These are phyloP conservation scores for Mortierella antarctica DNA, from an alignment of 192 early-diverging fungal genomes.

Conservation along the genomic window DNA sequence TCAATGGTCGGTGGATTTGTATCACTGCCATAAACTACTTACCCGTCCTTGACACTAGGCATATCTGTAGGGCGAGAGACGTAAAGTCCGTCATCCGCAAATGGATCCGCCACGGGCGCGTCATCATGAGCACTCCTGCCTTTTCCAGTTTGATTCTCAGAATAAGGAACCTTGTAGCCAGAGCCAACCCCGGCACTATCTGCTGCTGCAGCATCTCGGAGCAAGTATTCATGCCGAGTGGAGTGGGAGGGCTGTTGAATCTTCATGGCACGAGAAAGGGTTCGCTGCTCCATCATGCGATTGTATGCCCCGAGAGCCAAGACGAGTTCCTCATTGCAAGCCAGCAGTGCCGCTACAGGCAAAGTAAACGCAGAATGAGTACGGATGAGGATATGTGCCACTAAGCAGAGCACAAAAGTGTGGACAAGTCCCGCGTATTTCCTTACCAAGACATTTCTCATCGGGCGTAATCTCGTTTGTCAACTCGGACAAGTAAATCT, in stretches of 20 bases:
- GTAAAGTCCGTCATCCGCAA: conserved; percentile 3
- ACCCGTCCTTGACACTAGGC: conserved; percentile 18
- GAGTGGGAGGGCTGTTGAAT: not conserved
- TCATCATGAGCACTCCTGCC: not conserved
- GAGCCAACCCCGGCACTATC: not conserved
- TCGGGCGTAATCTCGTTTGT: not conserved
- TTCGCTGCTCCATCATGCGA: conserved; percentile 47
- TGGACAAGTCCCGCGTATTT: not conserved
- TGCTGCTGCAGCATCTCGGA: not conserved
- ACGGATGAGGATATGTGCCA: not conserved
- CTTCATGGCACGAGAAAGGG: no score
- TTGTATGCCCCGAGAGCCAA: conserved; percentile 47
- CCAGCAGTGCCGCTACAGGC: conserved; percentile 42
- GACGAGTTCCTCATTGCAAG: conserved; percentile 48
- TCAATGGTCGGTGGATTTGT: not conserved
- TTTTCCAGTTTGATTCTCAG: not conserved
- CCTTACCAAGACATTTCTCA: conserved; percentile 17
- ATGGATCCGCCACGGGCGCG: conserved; percentile 3
- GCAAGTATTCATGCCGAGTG: not conserved
- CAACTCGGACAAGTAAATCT: conserved; percentile 3
- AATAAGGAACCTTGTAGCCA: not conserved
- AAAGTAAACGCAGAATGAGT: conserved; percentile 5
- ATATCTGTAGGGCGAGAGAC: conserved; percentile 2
- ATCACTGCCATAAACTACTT: not conserved
- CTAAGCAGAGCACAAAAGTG: not conserved